Evolutionary conservation across 2,329 filamentous ascomycete genomes (phyloP), one percentile per base, ranked within the genome.

Genomic region (Corynespora cassiicola): DNA sequence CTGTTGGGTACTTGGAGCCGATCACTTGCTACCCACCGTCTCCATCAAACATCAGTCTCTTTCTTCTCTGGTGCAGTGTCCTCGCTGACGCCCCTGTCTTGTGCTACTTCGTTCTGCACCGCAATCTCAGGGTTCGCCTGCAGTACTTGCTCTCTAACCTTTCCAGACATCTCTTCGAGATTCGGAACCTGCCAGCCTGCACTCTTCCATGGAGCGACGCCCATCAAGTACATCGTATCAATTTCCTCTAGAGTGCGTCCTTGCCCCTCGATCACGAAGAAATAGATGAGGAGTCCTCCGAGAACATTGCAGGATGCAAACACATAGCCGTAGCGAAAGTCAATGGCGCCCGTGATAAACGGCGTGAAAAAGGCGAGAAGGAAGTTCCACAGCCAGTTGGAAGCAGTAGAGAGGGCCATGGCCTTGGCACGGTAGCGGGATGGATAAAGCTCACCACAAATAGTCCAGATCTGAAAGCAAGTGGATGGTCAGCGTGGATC

Each of bases 161-260:
- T 49, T 3, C 45, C 54, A 18, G 48, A 55, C 45, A 63, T 39
- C 14, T 61, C 54, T 18, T 63, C 56, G 6, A 60, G 34, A 27
- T 53, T 47, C 2, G 57, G 47, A 24, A 54, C 50, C 5, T 53
- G 40, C 77, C 77, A 87, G 42, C 75, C 72, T 10, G 71, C 56
- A 47, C 81, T 85, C 72, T 82, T 78, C 72, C 80, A 81, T 0
- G 86, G 84, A 50, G 73, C 79, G 17, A 88, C 82, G 12, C 71
- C 71, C 42, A 84, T 73, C 18, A 87, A 71, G 49, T 90, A 90
- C 75, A 81, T 79, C 39, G 79, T 76, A 57, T 91, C 87, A 36
- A 91, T 86, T 63, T 91, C 86, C 68, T 91, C 88, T 0, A 91
- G 75, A 0, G 82, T 85, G 7, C 86, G 80, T 31, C 85, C 86